Base-by-base conservation (phyloP, 2,329 filamentous ascomycete species). In the Fusarium decemcellulare region DNA sequence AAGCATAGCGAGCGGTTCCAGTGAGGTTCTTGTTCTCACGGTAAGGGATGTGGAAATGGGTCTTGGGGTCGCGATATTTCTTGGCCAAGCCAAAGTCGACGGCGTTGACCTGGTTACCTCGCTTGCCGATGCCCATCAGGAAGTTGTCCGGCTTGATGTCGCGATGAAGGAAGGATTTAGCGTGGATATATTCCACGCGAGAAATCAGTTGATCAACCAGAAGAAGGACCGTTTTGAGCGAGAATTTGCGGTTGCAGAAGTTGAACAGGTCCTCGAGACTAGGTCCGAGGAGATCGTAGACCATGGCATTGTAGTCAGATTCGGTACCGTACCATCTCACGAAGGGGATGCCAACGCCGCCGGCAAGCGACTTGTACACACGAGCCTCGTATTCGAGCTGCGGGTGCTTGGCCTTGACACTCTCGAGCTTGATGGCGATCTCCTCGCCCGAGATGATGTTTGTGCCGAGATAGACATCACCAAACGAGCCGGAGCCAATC, bases 261-360 rank as follows among this genome's bases (percentile, higher is more conserved):
- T 54, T 54, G 51, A 54, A 54, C 6, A 54, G 27, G 16, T 42
- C 39, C 43, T 54, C 51, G 4, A 54, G 18, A n/a, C 37, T 42
- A 2, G 51, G 51, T 34, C 51, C 51, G 37, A 54, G 51, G 30
- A 54, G 37, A 23, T 54, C 51, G 72, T 98, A 90, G 54, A 99
- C 96, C 96, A 99, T 98, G 81, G 96, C 96, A 84, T 99, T 98
- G 90, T 99, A 98, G 86, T 98, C 96, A 83, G 95, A 98, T 85
- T 99, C 96, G 67, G 95, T 98, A 75, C 96, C 96, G 83, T 98
- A 99, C 96, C 96, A 99, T 84, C 95, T 94, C 78, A 99, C 96
- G 78, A 98, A 98, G 50, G 96, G 96, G 72, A 99, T 99, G 65
- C 96, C 96, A 75, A 98, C 96, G 81, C 96, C 96, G 73, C 96